Evolutionary conservation across 2,329 filamentous ascomycete species (phyloP).

Genomic region (Dactylellina drechsleri): DNA sequence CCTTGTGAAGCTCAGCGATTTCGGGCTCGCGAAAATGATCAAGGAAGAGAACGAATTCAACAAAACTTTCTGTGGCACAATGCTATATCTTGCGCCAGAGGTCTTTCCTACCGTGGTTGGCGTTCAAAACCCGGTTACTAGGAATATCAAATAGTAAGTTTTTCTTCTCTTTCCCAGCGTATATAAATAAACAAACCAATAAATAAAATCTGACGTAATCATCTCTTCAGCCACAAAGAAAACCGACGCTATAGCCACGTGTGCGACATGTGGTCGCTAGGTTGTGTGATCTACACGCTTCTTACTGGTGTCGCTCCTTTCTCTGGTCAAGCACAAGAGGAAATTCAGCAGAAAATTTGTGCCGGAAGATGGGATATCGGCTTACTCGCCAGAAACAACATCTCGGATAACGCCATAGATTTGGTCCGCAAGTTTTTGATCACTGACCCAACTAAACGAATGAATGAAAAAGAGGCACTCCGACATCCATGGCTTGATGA

Average conservation of each 20-base stretch:
- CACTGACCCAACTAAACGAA: slow-evolving; percentile 57
- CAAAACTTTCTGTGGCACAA: slow-evolving; percentile 93
- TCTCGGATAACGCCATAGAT: slow-evolving; percentile 55
- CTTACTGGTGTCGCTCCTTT: slow-evolving; percentile 82
- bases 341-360: slow-evolving; percentile 57
- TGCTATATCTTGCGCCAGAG: slow-evolving; percentile 95
- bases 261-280: slow-evolving; percentile 96
- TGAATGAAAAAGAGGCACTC: slow-evolving; percentile 57
- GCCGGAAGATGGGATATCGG: slow-evolving; percentile 53
- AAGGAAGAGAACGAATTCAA: slow-evolving; percentile 90
- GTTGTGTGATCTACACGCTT: slow-evolving; percentile 87
- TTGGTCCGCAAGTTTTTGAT: slow-evolving; percentile 57
- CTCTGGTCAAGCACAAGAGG: slow-evolving; percentile 57
- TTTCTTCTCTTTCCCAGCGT: slow-evolving; percentile 49
- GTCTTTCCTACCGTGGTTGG: slow-evolving; percentile 75
- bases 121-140: slow-evolving; percentile 55
- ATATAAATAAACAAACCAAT: slow-evolving; percentile 63
- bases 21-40: slow-evolving; percentile 94
- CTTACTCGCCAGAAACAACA: slow-evolving; percentile 39
- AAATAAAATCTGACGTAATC: slow-evolving; percentile 1
- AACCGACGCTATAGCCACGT: slow-evolving; percentile 80
- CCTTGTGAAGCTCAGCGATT: slow-evolving; percentile 90
- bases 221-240: slow-evolving; percentile 51
- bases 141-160: slow-evolving; percentile 52
- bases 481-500: slow-evolving; percentile 57